phyloP scores from a whole-genome alignment of 495 filamentous ascomycete species.

The Polyplosphaeria fusca region DNA sequence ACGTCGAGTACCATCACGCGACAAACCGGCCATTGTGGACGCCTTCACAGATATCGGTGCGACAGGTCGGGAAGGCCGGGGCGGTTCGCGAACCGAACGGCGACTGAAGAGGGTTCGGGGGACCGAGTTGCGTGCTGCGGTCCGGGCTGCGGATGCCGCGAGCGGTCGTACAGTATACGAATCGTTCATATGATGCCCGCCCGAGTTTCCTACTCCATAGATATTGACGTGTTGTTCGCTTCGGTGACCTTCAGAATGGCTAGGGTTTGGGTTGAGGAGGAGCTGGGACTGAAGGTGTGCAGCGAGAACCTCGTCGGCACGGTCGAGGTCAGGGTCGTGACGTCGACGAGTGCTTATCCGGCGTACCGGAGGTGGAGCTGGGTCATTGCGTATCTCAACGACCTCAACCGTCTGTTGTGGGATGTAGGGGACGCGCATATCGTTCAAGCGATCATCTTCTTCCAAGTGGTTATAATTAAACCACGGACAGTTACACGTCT shows the following conservation, averaged over 20 bases:
- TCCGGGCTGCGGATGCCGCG: conserved; percentile 10
- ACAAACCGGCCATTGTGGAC: conserved; percentile 34
- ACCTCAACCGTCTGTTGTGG: conserved; percentile 31
- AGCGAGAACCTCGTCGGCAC: conserved; percentile 55
- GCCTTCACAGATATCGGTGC: conserved; percentile 14
- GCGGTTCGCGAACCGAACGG: conserved; percentile 12
- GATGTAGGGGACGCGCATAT: conserved; percentile 53
- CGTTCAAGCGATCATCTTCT: conserved; percentile 52
- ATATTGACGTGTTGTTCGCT: conserved; percentile 20
- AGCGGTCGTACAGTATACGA: conserved; percentile 31
- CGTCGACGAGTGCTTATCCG: conserved; percentile 15
- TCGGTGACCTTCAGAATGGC: conserved; percentile 14
- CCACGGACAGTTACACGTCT: conserved; percentile 75
- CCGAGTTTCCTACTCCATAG: conserved; percentile 29
- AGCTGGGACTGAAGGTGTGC: conserved; percentile 51
- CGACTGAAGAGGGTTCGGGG: conserved; percentile 23
- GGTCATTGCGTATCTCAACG: conserved; percentile 22
- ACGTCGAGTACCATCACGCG: conserved; percentile 22
- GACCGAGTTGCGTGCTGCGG: conserved; percentile 15
- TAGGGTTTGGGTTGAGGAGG: conserved; percentile 38
- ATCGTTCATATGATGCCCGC: conserved; percentile 29
- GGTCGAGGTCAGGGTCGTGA: conserved; percentile 21
- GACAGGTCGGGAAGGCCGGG: conserved; percentile 8
- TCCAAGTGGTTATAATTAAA: conserved; percentile 66
- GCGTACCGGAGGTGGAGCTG: conserved; percentile 13